A percentile compares a stretch with the other conserved stretches of the same genome.
Evolutionary conservation across 208 protist species (phyloP).

Genomic region (Trypanosoma mega): DNA sequence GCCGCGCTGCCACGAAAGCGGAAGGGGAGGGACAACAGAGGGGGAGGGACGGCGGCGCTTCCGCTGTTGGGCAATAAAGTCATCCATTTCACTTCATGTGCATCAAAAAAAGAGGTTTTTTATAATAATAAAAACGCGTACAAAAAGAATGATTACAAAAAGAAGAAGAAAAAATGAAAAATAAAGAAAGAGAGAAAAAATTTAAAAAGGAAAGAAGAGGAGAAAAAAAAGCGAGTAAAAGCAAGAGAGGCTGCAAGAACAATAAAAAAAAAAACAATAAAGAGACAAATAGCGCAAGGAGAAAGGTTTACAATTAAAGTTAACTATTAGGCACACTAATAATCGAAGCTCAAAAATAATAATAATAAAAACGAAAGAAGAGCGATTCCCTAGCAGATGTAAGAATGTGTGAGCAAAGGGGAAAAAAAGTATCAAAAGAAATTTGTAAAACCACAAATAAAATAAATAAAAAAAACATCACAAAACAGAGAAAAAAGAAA

Average conservation of each 20-base stretch:
- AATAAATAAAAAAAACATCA: too few relatives aligned
- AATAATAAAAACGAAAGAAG: too few relatives aligned
- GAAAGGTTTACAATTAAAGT: too few relatives aligned
- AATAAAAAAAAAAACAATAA: conserved; percentile 10
- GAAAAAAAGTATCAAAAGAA: too few relatives aligned
- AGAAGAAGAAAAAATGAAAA: conserved; percentile 6
- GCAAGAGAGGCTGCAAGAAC: background rate
- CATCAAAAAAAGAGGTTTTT: background rate
- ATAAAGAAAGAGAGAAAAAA: conserved; percentile 9
- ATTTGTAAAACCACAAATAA: too few relatives aligned
- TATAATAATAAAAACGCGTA: conserved; percentile 1
- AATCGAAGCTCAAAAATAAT: too few relatives aligned
- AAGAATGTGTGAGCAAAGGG: too few relatives aligned
- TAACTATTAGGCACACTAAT: too few relatives aligned
- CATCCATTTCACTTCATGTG: background rate
- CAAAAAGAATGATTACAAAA: background rate
- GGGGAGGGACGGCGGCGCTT: background rate
- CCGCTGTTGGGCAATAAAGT: background rate
- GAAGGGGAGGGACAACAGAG: background rate
- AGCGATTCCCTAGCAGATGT: too few relatives aligned
- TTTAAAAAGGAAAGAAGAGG: background rate
- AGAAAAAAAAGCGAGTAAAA: background rate
- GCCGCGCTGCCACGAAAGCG: background rate
- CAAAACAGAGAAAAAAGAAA: too few relatives aligned
- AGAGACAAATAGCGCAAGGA: too few relatives aligned